Conservation (phyloP, 257 asterid species). For the Ballota nigra region DNA sequence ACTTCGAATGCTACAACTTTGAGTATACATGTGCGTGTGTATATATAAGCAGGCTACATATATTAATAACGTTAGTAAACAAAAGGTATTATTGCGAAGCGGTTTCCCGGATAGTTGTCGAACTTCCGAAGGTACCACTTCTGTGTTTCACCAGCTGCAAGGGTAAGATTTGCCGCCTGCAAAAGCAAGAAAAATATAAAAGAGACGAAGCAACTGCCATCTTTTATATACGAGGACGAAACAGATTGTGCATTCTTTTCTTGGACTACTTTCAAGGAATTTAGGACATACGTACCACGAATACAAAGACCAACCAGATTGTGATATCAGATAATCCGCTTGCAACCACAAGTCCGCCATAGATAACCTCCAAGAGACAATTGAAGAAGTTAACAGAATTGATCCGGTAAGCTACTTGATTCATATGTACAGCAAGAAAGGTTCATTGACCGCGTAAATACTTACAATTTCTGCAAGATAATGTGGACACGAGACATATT, state of each 20-base stretch:
- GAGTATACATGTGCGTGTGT: not conserved
- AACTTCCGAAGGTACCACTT: constrained; percentile 77
- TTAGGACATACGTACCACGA: constrained; percentile 50
- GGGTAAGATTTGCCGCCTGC: constrained; percentile 80
- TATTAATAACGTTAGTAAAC: constrained; percentile 29
- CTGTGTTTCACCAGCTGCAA: constrained; percentile 82
- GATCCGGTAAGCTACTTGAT: not conserved
- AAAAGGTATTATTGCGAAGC: constrained; percentile 62
- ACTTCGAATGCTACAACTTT: not conserved
- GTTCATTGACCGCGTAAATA: not conserved
- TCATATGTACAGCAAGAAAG: constrained; percentile 1
- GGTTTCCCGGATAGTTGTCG: constrained; percentile 72
- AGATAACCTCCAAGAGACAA: constrained; percentile 59
- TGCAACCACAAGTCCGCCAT: constrained; percentile 73
- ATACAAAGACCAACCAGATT: constrained; percentile 67
- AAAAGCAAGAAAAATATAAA: not conserved
- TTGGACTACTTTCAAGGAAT: not conserved
- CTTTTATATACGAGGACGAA: not conserved
- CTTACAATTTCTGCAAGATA: constrained; percentile 90
- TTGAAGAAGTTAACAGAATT: not conserved
- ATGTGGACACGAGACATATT: constrained; percentile 88
- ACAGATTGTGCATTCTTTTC: not conserved
- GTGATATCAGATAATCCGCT: constrained; percentile 73
- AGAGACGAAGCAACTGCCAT: not conserved
- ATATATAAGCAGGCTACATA: not conserved